These are phyloP conservation scores for Blastomyces silverae DNA, from an alignment of 2,329 filamentous ascomycete species.

Conservation along the genomic window DNA sequence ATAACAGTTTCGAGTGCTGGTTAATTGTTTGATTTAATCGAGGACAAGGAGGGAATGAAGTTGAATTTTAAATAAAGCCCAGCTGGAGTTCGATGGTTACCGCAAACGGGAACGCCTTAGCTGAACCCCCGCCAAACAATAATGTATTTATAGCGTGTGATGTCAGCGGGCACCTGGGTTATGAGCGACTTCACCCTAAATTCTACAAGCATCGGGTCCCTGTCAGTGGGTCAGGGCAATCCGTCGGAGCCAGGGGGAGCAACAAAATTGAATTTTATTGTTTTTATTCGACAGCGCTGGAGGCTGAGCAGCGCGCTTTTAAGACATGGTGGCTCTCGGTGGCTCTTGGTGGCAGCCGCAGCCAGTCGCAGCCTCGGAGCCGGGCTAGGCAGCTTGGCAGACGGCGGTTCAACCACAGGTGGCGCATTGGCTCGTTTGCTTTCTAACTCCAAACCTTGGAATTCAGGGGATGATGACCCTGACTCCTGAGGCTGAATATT, in stretches of 20 bases:
- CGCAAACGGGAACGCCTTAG: neutral
- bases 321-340: neutral
- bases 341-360: neutral
- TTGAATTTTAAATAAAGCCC: constrained; percentile 5
- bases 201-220: neutral
- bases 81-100: neutral
- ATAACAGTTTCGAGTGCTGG: constrained; percentile 24
- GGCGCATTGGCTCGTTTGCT: neutral
- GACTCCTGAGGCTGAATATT: neutral
- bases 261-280: neutral
- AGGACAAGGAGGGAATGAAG: neutral
- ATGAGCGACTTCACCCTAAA: neutral
- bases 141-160: constrained; percentile 11
- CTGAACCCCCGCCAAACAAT: constrained; percentile 11
- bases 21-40: neutral
- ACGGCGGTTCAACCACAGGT: neutral
- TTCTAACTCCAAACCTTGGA: neutral
- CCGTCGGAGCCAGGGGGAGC: neutral
- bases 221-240: neutral
- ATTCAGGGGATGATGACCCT: neutral
- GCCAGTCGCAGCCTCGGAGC: neutral
- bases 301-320: neutral
- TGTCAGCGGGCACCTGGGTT: neutral
- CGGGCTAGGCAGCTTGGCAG: neutral
- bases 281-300: neutral